Evolutionary conservation across 208 protist species (phyloP).

Genomic region (Giardia duodenalis): DNA sequence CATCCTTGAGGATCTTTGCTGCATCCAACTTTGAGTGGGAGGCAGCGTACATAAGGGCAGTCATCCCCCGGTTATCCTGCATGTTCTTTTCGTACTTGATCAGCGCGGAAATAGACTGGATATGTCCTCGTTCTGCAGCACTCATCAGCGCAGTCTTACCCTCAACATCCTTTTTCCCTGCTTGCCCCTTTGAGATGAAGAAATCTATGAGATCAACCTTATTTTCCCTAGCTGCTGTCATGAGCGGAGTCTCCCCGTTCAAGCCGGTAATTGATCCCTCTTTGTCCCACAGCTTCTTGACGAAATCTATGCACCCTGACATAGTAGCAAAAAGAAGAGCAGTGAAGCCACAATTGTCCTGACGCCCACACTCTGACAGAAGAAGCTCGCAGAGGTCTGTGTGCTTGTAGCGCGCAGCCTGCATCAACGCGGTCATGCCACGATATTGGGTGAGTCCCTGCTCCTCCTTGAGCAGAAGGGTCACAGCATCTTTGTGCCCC

Average conservation of each 20-base stretch:
- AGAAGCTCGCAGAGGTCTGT: neutral
- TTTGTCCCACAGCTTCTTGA: neutral
- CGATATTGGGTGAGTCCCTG: neutral
- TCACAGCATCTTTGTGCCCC: neutral
- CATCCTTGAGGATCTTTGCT: neutral
- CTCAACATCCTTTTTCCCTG: neutral
- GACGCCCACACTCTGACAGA: neutral
- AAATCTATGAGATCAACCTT: neutral
- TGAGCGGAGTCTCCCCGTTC: neutral
- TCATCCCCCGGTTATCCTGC: neutral
- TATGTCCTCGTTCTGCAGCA: neutral
- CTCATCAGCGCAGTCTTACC: neutral
- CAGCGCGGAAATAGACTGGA: neutral
- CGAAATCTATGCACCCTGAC: neutral
- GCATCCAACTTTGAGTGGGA: neutral
- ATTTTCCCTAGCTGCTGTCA: neutral
- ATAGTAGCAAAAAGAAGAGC: neutral
- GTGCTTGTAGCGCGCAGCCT: neutral
- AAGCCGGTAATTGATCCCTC: neutral
- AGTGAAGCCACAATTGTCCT: neutral
- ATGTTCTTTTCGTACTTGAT: neutral
- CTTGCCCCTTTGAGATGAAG: neutral
- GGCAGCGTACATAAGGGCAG: neutral
- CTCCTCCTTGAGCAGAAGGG: neutral
- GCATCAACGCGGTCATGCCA: neutral